Conservation (phyloP, 1,139 yeast genomes). For the Sugiyamaella neomexicana region DNA sequence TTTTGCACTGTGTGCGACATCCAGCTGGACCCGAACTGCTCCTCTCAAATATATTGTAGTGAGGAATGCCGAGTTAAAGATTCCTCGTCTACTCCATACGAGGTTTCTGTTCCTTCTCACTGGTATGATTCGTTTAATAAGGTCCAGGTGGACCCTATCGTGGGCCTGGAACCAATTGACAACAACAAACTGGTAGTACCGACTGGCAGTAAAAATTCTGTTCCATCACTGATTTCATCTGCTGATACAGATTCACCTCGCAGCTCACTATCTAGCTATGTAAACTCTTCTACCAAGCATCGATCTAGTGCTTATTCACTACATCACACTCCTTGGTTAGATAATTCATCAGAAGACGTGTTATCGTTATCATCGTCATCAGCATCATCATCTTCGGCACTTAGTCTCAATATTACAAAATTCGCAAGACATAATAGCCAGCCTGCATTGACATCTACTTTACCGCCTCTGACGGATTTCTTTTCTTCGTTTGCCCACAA, state of each 20-base stretch:
- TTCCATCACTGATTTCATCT: conserved; percentile 10
- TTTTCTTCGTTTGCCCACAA: conserved; percentile 8
- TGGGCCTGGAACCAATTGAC: conserved; percentile 8
- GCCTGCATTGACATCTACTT: background rate
- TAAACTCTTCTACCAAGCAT: background rate
- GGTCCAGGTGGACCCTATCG: conserved; percentile 5
- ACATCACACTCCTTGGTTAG: conserved; percentile 4
- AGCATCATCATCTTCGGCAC: background rate
- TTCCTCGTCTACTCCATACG: conserved; percentile 16
- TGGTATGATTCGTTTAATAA: conserved; percentile 16
- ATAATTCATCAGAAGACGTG: background rate
- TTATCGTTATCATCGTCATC: background rate
- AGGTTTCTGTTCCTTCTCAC: conserved; percentile 14
- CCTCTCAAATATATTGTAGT: conserved; percentile 38
- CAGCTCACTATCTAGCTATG: background rate
- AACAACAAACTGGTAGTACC: conserved; percentile 7
- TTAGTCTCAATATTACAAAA: background rate
- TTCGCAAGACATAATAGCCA: background rate
- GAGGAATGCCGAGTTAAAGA: conserved; percentile 34
- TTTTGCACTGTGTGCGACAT: conserved; percentile 41
- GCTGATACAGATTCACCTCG: conserved; percentile 6
- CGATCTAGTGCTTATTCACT: background rate
- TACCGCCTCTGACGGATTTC: conserved; percentile 4
- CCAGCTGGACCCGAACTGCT: conserved; percentile 29
- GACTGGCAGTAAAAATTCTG: conserved; percentile 1